Evolutionary conservation across 192 early-diverging fungal species (phyloP).

Genomic region (Podila epigama): DNA sequence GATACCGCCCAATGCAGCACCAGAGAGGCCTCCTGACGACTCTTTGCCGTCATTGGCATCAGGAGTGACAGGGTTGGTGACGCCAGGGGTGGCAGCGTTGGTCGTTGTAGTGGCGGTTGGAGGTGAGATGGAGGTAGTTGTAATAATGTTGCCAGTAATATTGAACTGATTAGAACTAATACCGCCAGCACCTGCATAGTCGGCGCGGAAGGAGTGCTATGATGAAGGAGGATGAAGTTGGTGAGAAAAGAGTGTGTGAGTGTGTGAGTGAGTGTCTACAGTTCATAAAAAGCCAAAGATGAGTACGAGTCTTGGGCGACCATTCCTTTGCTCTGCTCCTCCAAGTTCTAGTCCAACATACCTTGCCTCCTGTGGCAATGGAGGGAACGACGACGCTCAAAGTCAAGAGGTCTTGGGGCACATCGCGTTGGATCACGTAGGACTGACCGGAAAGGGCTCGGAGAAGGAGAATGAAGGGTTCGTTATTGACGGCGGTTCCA

Average conservation of each 20-base stretch:
- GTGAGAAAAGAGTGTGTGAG: not conserved
- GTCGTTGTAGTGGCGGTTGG: not conserved
- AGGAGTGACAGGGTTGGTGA: not conserved
- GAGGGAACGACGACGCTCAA: constrained; percentile 7
- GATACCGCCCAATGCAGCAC: constrained; percentile 27
- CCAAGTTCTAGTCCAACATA: too few relatives aligned
- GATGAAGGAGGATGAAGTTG: not conserved
- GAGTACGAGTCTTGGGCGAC: too few relatives aligned
- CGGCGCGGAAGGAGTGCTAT: constrained; percentile 26
- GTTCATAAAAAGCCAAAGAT: not conserved
- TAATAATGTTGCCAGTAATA: constrained; percentile 13
- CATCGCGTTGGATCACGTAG: not conserved
- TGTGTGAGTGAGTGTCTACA: not conserved
- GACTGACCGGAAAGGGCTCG: constrained; percentile 27
- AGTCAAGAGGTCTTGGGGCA: not conserved
- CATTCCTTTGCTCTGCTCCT: too few relatives aligned
- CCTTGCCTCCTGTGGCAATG: constrained; percentile 30
- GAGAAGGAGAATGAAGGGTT: constrained; percentile 16
- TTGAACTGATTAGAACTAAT: constrained; percentile 27
- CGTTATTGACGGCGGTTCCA: not conserved
- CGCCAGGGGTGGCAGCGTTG: not conserved
- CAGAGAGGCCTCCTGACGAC: constrained; percentile 18
- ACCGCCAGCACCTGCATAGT: constrained; percentile 8
- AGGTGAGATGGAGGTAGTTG: not conserved
- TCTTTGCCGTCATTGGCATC: not conserved